phyloP scores from a whole-genome alignment of 768 basidiomycete species.

The Kwoniella europaea region DNA sequence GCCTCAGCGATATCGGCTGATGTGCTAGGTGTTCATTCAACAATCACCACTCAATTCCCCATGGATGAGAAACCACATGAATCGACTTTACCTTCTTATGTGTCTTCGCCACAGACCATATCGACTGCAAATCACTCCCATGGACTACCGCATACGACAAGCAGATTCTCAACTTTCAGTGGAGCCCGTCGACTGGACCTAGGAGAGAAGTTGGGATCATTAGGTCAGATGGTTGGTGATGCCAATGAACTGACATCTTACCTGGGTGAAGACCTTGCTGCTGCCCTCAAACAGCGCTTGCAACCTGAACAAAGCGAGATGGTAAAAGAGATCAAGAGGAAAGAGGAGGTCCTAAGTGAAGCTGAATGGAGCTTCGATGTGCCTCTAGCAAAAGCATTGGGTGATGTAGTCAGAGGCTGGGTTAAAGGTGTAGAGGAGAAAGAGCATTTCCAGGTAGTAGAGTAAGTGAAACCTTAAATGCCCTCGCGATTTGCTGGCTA shows the following conservation, averaged over 20 bases:
- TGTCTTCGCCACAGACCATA: slow-evolving; percentile 7
- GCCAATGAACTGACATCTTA: slow-evolving; percentile 24
- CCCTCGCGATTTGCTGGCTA: background rate
- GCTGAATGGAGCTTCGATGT: slow-evolving; percentile 36
- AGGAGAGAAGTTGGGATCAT: slow-evolving; percentile 9
- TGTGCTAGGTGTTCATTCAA: background rate
- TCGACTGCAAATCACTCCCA: background rate
- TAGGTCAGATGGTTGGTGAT: slow-evolving; percentile 19
- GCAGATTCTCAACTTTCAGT: slow-evolving; percentile 18
- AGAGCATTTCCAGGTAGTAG: slow-evolving; percentile 24
- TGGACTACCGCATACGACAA: slow-evolving; percentile 1
- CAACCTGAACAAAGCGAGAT: slow-evolving; percentile 18
- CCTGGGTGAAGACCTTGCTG: slow-evolving; percentile 32
- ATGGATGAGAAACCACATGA: background rate
- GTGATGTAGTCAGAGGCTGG: slow-evolving; percentile 6
- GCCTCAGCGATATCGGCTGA: slow-evolving; percentile 6
- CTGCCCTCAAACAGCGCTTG: slow-evolving; percentile 20
- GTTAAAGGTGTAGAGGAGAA: slow-evolving; percentile 11
- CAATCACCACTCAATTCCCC: background rate
- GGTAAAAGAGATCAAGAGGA: slow-evolving; percentile 15
- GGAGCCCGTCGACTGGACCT: slow-evolving; percentile 1
- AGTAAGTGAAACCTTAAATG: slow-evolving; percentile 17
- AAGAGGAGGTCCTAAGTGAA: slow-evolving; percentile 22
- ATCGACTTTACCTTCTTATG: background rate
- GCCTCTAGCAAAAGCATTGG: slow-evolving; percentile 22